Conservation (phyloP, 495 filamentous ascomycete species). For the Penicillium ucsense region DNA sequence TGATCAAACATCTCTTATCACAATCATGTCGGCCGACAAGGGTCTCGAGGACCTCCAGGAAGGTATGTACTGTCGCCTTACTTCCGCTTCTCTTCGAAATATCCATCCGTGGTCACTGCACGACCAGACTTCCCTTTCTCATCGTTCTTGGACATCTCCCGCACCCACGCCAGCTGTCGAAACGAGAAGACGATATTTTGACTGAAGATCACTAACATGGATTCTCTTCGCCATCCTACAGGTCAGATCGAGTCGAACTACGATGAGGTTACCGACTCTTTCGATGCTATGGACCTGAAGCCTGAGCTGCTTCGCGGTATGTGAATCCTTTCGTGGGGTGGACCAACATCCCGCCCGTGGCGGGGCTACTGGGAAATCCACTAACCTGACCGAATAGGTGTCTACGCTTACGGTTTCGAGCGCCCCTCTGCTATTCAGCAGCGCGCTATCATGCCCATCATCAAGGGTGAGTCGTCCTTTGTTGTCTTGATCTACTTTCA, state of each 20-base stretch:
- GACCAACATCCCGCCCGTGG: conserved; percentile 3
- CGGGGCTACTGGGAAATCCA: conserved; percentile 15
- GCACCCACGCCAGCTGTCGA: not conserved
- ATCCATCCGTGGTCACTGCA: not conserved
- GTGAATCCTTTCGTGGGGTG: conserved; percentile 17
- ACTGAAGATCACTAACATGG: conserved; percentile 15
- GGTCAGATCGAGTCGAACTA: conserved; percentile 99
- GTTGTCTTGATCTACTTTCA: not conserved
- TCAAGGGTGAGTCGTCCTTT: conserved; percentile 70
- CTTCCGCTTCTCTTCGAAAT: not conserved
- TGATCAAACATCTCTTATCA: conserved; percentile 54
- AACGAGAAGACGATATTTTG: not conserved
- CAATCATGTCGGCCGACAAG: conserved; percentile 93
- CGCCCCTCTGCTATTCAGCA: conserved; percentile 98
- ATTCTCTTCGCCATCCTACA: conserved; percentile 27
- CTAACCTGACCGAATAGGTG: conserved; percentile 49
- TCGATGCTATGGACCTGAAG: conserved; percentile 96
- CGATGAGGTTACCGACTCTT: conserved; percentile 98
- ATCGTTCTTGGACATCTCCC: no score
- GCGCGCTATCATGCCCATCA: conserved; percentile 98
- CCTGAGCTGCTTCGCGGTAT: conserved; percentile 92
- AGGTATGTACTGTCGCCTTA: conserved; percentile 46
- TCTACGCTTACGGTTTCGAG: conserved; percentile 99
- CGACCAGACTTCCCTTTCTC: no score
- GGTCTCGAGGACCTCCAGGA: conserved; percentile 94